Conservation (phyloP, 179 eudicot species). For the Spergularia azorica region DNA sequence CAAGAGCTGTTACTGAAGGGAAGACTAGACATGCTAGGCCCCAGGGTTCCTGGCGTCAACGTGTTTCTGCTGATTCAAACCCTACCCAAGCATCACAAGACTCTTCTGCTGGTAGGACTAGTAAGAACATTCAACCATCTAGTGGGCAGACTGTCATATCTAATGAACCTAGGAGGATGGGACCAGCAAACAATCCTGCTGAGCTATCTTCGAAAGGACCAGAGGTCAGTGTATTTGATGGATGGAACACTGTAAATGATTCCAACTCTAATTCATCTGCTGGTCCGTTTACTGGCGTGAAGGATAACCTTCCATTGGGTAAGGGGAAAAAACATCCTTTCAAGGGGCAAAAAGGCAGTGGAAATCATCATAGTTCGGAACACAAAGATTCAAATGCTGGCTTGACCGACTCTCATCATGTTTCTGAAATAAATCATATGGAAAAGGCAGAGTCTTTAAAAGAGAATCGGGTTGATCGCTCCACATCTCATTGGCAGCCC, state of each 20-base stretch:
- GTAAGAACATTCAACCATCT: slow-evolving; percentile 36
- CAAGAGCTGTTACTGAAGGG: slow-evolving; percentile 35
- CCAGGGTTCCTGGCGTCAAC: slow-evolving; percentile 68
- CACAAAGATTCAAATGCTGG: slow-evolving; percentile 37
- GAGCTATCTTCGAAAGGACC: slow-evolving; percentile 34
- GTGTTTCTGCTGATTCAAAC: slow-evolving; percentile 47
- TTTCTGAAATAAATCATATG: slow-evolving; percentile 37
- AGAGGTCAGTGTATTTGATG: slow-evolving; percentile 36
- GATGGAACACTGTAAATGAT: slow-evolving; percentile 45
- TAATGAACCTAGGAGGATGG: slow-evolving; percentile 32
- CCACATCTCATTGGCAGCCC: slow-evolving; percentile 74
- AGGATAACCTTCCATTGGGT: slow-evolving; percentile 43
- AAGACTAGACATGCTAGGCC: slow-evolving; percentile 50
- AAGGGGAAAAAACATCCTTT: slow-evolving; percentile 52
- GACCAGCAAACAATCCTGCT: slow-evolving; percentile 35
- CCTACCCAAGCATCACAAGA: slow-evolving; percentile 35
- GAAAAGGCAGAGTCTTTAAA: slow-evolving; percentile 47
- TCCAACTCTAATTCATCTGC: slow-evolving; percentile 28
- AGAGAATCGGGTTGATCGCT: slow-evolving; percentile 55
- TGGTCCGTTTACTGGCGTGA: slow-evolving; percentile 27
- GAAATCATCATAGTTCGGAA: slow-evolving; percentile 34
- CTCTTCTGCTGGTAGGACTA: slow-evolving; percentile 29
- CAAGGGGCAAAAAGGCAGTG: slow-evolving; percentile 49
- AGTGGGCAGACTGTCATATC: slow-evolving; percentile 27
- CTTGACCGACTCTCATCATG: slow-evolving; percentile 28